phyloP scores from a whole-genome alignment of 805 yeast species.

The Pichia membranifaciens region DNA sequence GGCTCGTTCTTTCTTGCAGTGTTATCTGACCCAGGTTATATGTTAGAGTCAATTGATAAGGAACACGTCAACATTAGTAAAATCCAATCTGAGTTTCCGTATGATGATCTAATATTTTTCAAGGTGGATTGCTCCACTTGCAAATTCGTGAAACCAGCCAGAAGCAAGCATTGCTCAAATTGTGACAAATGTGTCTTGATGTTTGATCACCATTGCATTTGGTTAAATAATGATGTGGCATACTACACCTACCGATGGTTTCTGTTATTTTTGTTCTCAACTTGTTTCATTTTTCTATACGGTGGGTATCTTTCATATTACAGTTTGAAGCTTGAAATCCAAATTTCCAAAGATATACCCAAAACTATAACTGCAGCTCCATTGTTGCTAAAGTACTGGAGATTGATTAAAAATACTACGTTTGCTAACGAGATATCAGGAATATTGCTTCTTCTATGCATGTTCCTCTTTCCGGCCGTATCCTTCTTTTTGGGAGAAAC shows the following conservation, averaged over 20 bases:
- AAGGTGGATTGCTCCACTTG: conserved; percentile 44
- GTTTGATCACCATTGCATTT: conserved; percentile 61
- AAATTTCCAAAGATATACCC: background rate
- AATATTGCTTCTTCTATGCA: conserved; percentile 35
- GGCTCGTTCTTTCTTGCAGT: conserved; percentile 34
- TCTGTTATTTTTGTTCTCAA: conserved; percentile 34
- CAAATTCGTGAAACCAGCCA: conserved; percentile 60
- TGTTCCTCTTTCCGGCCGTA: conserved; percentile 34
- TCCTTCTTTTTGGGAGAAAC: conserved; percentile 37
- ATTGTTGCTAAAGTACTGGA: conserved; percentile 19
- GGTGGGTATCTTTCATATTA: conserved; percentile 36
- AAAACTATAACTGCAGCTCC: conserved; percentile 9
- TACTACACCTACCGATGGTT: conserved; percentile 47
- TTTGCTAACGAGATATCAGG: conserved; percentile 37
- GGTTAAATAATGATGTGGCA: conserved; percentile 53
- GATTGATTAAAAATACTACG: conserved; percentile 26
- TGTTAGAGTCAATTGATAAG: background rate
- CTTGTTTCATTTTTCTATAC: conserved; percentile 33
- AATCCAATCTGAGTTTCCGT: conserved; percentile 23
- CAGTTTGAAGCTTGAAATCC: conserved; percentile 18
- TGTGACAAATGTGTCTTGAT: conserved; percentile 60
- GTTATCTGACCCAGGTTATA: conserved; percentile 40
- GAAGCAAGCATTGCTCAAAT: conserved; percentile 68
- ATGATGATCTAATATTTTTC: conserved; percentile 40
- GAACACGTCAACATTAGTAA: conserved; percentile 9